Evolutionary conservation across 495 filamentous ascomycete species (phyloP).

Genomic region (Lepraria neglecta): DNA sequence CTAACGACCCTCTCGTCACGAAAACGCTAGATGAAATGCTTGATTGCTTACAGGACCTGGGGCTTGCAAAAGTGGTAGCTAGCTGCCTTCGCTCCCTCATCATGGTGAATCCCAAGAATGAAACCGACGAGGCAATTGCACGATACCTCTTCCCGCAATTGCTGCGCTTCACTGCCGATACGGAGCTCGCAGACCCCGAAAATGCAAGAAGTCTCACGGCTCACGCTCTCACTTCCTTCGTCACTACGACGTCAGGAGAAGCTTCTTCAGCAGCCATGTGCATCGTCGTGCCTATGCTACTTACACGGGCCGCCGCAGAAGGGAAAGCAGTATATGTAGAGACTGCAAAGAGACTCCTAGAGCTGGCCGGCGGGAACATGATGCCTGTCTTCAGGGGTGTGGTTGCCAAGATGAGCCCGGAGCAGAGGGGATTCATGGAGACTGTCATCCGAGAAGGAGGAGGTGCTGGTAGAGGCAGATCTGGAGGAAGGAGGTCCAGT

Average conservation of each 20-base stretch:
- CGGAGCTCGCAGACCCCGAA: conserved; percentile 60
- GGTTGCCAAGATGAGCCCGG: conserved; percentile 63
- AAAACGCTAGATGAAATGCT: conserved; percentile 68
- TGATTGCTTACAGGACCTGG: conserved; percentile 73
- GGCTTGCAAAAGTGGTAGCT: conserved; percentile 76
- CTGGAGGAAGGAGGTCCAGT: conserved; percentile 32
- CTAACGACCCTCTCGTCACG: conserved; percentile 62
- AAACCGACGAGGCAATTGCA: conserved; percentile 65
- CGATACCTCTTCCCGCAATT: conserved; percentile 70
- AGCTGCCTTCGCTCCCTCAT: conserved; percentile 83
- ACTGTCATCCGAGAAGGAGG: conserved; percentile 64
- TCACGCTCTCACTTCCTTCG: conserved; percentile 66
- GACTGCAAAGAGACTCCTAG: conserved; percentile 67
- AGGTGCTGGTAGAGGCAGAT: conserved; percentile 32
- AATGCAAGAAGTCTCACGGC: conserved; percentile 60
- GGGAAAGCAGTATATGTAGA: conserved; percentile 50
- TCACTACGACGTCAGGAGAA: conserved; percentile 45
- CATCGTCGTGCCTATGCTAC: conserved; percentile 70
- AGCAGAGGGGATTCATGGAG: conserved; percentile 72
- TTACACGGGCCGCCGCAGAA: conserved; percentile 58
- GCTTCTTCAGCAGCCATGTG: conserved; percentile 58
- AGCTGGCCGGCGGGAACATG: conserved; percentile 70
- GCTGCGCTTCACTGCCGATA: conserved; percentile 59
- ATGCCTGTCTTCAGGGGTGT: conserved; percentile 67
- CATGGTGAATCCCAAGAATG: conserved; percentile 53